Base-by-base conservation (phyloP, 805 yeast species). In the Candida caryicola region DNA sequence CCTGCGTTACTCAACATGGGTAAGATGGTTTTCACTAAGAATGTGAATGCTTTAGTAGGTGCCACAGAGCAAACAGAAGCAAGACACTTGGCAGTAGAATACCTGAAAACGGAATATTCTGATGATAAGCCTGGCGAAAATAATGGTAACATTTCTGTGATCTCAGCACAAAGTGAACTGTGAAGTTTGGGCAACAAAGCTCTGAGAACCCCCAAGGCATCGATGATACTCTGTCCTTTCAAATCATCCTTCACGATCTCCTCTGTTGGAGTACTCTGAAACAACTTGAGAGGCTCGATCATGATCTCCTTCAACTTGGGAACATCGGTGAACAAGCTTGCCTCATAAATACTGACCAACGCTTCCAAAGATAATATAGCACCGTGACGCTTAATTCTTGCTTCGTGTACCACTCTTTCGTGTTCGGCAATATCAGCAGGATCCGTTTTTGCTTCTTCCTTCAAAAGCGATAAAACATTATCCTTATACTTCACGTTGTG, bases 41-140 rank as follows among this genome's bases (percentile, higher is more conserved):
- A 79, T 5, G 95, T 82, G 61, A 93, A 83, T 0, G 88, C 86
- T 21, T 68, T 64, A 0, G 85, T 71, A 2, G 95, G 88, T 29
- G 79, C 65, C 1, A 77, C 77, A 9, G 79, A 73, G 43, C 95
- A 84, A 19, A 90, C 66, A 2, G 85, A 77, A 0, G 98, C 88
- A 49, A 91, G 74, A 44, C 95, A 85, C 59, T 87, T 87, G 1
- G 99, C 88, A 2, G 95, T 81, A 0, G 96, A 84, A 57, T 86
- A 91, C 31, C 99, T 73, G 51, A 93, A 75, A 1, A 93, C 96
- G 0, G 97, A 79, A 48, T 69, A 80, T n/a, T 73, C 66, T 0
- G 93, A 85, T 41, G 73, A 75, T 50, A 93, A 66, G 0, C 74
- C 64, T 2, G 82, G 79, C 13, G 85, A 60, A 17, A 78, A 64